A percentile compares a stretch with the other conserved stretches of the same genome.
These are phyloP conservation scores for Saccharomyces jurei DNA, from an alignment of 805 yeast species.

Conservation along the genomic window DNA sequence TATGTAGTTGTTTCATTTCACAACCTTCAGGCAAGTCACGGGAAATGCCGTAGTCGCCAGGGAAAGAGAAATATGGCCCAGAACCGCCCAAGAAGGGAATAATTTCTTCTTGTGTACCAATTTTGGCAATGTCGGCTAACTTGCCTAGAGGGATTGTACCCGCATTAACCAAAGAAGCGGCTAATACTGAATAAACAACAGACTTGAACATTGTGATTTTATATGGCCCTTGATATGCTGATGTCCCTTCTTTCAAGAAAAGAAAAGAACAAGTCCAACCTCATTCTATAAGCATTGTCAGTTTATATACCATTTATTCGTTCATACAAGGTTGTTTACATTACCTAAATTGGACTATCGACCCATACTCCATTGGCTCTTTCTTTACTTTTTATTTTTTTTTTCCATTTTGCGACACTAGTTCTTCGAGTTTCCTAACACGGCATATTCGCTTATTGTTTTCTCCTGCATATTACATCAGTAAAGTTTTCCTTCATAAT, in stretches of 20 bases:
- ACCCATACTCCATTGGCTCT: background rate
- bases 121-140: constrained; percentile 4
- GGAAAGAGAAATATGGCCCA: constrained; percentile 46
- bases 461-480: background rate
- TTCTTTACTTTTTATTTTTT: no score
- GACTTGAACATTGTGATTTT: background rate
- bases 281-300: no score
- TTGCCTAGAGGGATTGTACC: background rate
- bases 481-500: no score
- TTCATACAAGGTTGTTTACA: background rate
- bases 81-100: constrained; percentile 46
- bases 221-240: background rate
- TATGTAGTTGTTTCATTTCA: constrained; percentile 56
- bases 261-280: no score
- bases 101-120: constrained; percentile 29
- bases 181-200: background rate
- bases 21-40: constrained; percentile 41
- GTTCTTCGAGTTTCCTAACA: background rate
- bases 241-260: background rate
- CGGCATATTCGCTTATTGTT: background rate
- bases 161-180: background rate
- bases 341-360: background rate
- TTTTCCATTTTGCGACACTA: background rate
- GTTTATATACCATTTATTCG: background rate
- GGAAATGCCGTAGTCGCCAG: constrained; percentile 45